Percentiles rank a stretch among this genome's conserved stretches.
Evolutionary conservation across 2,329 filamentous ascomycete species (phyloP).

Genomic region (Botrytis pseudocinerea): DNA sequence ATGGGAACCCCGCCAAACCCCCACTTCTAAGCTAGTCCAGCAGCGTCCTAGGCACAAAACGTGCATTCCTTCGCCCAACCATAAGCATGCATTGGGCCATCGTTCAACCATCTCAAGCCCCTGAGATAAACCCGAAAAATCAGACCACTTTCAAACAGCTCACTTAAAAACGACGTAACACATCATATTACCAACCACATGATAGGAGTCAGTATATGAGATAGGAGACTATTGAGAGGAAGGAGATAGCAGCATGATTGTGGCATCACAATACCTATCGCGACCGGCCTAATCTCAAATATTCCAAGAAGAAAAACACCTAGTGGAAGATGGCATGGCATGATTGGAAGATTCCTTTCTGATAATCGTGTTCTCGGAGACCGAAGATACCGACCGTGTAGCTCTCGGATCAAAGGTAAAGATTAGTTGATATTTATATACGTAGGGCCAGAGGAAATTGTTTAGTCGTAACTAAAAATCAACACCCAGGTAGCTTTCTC

Average conservation of each 20-base stretch:
- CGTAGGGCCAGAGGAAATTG: not conserved
- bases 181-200: not conserved
- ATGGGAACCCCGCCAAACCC: not conserved
- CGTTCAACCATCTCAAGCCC: not conserved
- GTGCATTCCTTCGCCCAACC: not conserved
- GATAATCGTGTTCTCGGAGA: not conserved
- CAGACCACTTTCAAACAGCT: conserved; percentile 8
- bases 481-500: not conserved
- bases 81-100: not conserved
- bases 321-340: not conserved
- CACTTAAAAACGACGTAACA: not conserved
- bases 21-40: not conserved
- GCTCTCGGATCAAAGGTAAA: not conserved
- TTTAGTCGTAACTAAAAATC: not conserved
- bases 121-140: not conserved
- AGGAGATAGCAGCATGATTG: not conserved
- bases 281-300: not conserved
- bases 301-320: too few species aligned
- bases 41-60: not conserved
- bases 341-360: too few species aligned
- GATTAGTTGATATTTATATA: not conserved
- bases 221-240: not conserved
- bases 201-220: not conserved
- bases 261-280: not conserved
- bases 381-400: not conserved